phyloP scores from a whole-genome alignment of 805 yeast genomes.

The Candida pseudoglaebosa region DNA sequence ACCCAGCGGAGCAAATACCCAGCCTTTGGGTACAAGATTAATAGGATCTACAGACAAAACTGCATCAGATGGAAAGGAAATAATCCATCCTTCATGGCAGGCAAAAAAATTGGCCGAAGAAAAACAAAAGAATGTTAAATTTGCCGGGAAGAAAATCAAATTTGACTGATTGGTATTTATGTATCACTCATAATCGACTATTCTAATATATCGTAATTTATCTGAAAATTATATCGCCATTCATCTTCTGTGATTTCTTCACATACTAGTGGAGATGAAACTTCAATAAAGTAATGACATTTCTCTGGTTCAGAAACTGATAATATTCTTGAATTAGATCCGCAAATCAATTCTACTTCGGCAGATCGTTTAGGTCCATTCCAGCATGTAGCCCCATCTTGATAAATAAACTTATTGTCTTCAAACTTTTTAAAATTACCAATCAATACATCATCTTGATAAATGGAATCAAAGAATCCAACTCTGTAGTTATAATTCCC shows the following conservation, averaged over 20 bases:
- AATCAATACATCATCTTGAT: constrained; percentile 52
- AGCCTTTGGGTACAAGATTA: constrained; percentile 37
- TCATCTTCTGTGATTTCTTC: constrained; percentile 25
- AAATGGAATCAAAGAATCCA: constrained; percentile 52
- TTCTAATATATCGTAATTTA: constrained; percentile 13
- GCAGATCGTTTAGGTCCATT: constrained; percentile 86
- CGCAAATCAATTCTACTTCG: constrained; percentile 62
- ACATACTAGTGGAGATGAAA: constrained; percentile 48
- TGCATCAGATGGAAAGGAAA: constrained; percentile 11
- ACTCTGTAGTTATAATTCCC: constrained; percentile 72
- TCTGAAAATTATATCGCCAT: constrained; percentile 19
- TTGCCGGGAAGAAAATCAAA: constrained; percentile 79
- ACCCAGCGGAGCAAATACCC: constrained; percentile 38
- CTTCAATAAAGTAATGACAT: constrained; percentile 65
- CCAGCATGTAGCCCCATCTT: constrained; percentile 82
- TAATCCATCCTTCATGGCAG: constrained; percentile 96
- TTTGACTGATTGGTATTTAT: constrained; percentile 44
- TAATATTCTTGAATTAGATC: constrained; percentile 49
- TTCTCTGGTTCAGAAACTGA: constrained; percentile 83
- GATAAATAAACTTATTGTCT: constrained; percentile 38
- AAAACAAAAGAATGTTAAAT: constrained; percentile 58
- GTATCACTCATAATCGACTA: neutral
- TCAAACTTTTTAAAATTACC: constrained; percentile 40
- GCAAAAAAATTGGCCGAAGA: constrained; percentile 79
- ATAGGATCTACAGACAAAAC: constrained; percentile 7